These are phyloP conservation scores for Aspergillus sclerotiicarbonarius DNA, from an alignment of 495 filamentous ascomycete genomes.

Conservation along the genomic window DNA sequence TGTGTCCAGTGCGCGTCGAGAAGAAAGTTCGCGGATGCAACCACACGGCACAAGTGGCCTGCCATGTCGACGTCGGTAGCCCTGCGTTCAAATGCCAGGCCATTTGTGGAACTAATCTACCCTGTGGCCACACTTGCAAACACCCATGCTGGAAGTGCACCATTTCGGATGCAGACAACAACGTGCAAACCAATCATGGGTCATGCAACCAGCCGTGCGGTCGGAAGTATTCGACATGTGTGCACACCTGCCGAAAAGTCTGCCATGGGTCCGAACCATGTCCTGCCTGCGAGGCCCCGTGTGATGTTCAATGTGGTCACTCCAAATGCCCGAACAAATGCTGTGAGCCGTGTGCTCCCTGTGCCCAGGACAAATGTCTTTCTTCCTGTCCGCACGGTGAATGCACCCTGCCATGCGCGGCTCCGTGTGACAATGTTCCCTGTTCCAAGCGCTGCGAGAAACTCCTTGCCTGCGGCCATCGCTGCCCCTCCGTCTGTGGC, in stretches of 20 bases:
- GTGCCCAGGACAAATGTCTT: constrained; percentile 54
- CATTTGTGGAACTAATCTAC: constrained; percentile 43
- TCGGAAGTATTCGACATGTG: constrained; percentile 54
- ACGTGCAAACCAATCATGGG: constrained; percentile 38
- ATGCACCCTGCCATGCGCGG: constrained; percentile 64
- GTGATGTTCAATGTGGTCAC: constrained; percentile 63
- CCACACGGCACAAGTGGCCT: constrained; percentile 52
- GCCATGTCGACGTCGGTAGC: constrained; percentile 41
- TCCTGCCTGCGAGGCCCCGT: constrained; percentile 51
- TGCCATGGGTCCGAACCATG: constrained; percentile 59
- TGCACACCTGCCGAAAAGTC: constrained; percentile 49
- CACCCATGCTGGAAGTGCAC: constrained; percentile 41
- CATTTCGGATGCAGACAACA: constrained; percentile 20
- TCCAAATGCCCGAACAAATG: constrained; percentile 59
- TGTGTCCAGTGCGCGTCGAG: constrained; percentile 39
- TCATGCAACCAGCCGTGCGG: constrained; percentile 53
- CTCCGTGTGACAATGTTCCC: constrained; percentile 60
- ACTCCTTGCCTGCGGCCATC: constrained; percentile 61
- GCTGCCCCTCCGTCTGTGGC: constrained; percentile 66
- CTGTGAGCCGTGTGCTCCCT: constrained; percentile 63
- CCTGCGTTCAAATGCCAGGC: constrained; percentile 42
- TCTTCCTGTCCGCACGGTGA: constrained; percentile 56
- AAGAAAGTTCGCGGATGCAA: constrained; percentile 50
- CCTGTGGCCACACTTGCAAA: constrained; percentile 64
- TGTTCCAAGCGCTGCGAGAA: constrained; percentile 64